These are phyloP conservation scores for Chalciporus sp. DNA, from an alignment of 1,284 basidiomycete genomes.

Conservation along the genomic window DNA sequence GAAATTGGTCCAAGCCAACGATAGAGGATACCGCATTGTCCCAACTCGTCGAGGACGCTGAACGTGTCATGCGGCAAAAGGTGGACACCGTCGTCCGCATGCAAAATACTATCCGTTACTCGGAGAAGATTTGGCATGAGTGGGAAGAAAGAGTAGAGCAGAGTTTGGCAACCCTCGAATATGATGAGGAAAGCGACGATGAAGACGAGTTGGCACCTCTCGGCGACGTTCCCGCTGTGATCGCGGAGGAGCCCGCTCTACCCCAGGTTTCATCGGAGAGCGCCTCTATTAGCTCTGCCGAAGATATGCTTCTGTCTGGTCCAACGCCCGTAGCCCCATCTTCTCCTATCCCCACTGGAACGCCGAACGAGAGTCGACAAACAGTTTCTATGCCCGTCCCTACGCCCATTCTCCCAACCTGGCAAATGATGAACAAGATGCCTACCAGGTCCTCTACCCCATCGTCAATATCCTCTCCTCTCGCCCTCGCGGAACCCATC, in stretches of 20 bases:
- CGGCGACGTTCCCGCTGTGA: conserved; percentile 34
- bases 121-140: conserved; percentile 96
- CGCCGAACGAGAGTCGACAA: conserved; percentile 30
- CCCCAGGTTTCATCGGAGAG: conserved; percentile 43
- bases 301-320: conserved; percentile 50
- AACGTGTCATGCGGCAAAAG: conserved; percentile 90
- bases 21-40: conserved; percentile 87
- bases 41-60: conserved; percentile 83
- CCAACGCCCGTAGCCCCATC: conserved; percentile 71
- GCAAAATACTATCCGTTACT: conserved; percentile 97
- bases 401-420: conserved; percentile 36
- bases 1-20: conserved; percentile 81
- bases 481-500: conserved; percentile 80
- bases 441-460: conserved; percentile 82
- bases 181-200: conserved; percentile 48
- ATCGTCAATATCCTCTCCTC: conserved; percentile 80
- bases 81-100: conserved; percentile 94
- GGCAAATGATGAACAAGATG: conserved; percentile 53
- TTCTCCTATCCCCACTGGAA: conserved; percentile 52
- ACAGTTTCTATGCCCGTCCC: conserved; percentile 28
- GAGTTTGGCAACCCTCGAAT: conserved; percentile 57
- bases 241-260: conserved; percentile 6
- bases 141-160: conserved; percentile 90
- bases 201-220: conserved; percentile 41
- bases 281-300: conserved; percentile 33